Evolutionary conservation across 495 filamentous ascomycete species (phyloP).

Genomic region (Penicillium manginii): DNA sequence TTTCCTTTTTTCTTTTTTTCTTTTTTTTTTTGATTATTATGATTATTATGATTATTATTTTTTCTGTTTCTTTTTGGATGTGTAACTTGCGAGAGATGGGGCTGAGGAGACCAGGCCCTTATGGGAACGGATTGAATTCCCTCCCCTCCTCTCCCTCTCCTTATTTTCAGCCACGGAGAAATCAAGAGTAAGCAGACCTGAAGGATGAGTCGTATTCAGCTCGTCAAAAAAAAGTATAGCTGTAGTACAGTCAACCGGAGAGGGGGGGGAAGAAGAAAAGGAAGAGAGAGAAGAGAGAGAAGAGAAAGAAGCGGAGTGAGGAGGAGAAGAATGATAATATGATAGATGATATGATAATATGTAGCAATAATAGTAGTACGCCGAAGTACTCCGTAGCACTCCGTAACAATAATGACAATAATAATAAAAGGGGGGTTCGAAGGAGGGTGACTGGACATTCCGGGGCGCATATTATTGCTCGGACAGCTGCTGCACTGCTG

Average conservation of each 20-base stretch:
- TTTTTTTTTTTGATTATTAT: constrained; percentile 15
- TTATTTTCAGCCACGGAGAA: not conserved
- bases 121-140: not conserved
- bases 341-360: constrained; percentile 2
- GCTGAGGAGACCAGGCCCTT: constrained; percentile 23
- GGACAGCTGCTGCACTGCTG: constrained; percentile 6
- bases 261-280: not conserved
- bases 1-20: constrained; percentile 11
- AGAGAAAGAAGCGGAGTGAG: not conserved
- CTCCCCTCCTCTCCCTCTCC: not conserved
- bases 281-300: not conserved
- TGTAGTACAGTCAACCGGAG: not conserved
- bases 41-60: too few species aligned
- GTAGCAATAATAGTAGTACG: not conserved
- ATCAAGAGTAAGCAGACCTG: not conserved
- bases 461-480: constrained; percentile 6
- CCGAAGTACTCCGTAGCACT: not conserved
- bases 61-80: constrained; percentile 11
- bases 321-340: not conserved
- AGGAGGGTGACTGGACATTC: constrained; percentile 4
- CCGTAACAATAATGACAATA: not conserved
- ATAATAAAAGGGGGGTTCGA: constrained; percentile 3
- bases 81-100: constrained; percentile 28
- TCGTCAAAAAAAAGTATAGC: not conserved
- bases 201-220: not conserved